Percentiles rank a stretch among this genome's conserved stretches.
Evolutionary conservation across 1,284 basidiomycete genomes (phyloP).

Genomic region (Puccinia polysora): DNA sequence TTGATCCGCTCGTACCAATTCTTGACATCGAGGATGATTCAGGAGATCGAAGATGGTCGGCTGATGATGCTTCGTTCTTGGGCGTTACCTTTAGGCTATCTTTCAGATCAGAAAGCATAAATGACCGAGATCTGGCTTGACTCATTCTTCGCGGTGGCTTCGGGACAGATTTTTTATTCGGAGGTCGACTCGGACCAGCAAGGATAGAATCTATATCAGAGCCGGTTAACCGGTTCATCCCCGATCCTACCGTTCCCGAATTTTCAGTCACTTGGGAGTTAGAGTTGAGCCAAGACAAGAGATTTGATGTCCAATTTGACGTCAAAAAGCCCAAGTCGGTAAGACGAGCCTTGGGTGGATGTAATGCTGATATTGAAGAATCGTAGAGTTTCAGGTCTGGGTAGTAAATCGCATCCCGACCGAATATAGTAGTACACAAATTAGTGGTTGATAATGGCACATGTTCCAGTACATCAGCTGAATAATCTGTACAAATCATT

Average conservation of each 20-base stretch:
- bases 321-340: constrained; percentile 10
- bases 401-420: constrained; percentile 24
- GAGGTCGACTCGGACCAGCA: constrained; percentile 32
- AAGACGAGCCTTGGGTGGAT: constrained; percentile 5
- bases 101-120: no score
- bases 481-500: constrained; percentile 10
- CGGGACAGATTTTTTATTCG: not conserved
- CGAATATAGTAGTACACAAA: constrained; percentile 23
- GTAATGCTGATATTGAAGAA: not conserved
- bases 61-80: constrained; percentile 1
- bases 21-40: not conserved
- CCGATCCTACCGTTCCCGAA: not conserved
- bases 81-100: no score
- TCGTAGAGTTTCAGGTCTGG: constrained; percentile 21
- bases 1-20: not conserved
- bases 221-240: constrained; percentile 13
- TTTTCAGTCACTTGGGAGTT: not conserved
- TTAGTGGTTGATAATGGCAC: not conserved
- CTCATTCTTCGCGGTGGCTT: constrained; percentile 36
- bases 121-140: not conserved
- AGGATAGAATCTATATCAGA: constrained; percentile 29
- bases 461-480: constrained; percentile 36
- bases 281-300: constrained; percentile 29
- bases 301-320: constrained; percentile 22
- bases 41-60: not conserved